Conservation (phyloP, 75 land plant species). For the Picea sitchensis region DNA sequence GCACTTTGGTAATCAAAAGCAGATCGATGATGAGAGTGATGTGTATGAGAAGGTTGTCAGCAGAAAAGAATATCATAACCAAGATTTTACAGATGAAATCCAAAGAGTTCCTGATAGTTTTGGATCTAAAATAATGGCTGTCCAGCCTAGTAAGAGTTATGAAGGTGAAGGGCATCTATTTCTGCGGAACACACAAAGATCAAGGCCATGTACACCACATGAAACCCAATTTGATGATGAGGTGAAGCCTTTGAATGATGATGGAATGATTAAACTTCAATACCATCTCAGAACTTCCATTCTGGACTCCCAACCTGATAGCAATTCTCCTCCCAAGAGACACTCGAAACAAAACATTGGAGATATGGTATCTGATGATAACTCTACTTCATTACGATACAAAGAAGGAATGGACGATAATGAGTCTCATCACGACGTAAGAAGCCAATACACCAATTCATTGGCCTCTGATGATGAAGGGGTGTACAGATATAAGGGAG, state of each 20-base stretch:
- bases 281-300: not conserved
- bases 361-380: not conserved
- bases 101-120: too few relatives aligned
- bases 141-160: too few relatives aligned
- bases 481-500: conserved; percentile 13
- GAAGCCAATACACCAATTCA: not conserved
- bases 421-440: not conserved
- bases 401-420: not conserved
- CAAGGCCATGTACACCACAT: not conserved
- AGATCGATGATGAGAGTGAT: not conserved
- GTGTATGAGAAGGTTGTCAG: not conserved
- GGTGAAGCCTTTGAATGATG: not conserved
- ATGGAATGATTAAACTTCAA: not conserved
- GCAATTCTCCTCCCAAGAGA: not conserved
- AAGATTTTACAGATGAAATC: not conserved
- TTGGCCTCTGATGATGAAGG: conserved; percentile 7
- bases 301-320: not conserved
- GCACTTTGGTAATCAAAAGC: not conserved
- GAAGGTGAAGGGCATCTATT: too few relatives aligned
- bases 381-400: not conserved
- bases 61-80: not conserved
- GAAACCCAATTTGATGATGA: conserved; percentile 1
- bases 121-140: too few relatives aligned
- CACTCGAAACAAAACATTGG: not conserved
- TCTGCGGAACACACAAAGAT: too few relatives aligned